phyloP scores from a whole-genome alignment of 2,329 filamentous ascomycete genomes.

The Macrophomina pseudophaseolina region DNA sequence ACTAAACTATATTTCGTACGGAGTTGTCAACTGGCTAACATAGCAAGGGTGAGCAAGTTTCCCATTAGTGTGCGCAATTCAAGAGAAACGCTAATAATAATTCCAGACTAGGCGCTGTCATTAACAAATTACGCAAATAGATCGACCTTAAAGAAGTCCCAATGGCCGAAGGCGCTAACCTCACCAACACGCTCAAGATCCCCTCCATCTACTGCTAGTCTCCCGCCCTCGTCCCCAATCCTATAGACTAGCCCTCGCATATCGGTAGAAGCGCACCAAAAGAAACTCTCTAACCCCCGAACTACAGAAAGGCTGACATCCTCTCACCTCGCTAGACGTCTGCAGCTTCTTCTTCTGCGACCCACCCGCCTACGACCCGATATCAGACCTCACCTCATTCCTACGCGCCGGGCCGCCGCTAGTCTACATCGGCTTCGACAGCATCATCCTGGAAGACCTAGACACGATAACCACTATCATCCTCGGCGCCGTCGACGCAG shows the following conservation, averaged over 20 bases:
- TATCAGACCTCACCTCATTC: conserved; percentile 49
- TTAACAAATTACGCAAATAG: conserved; percentile 49
- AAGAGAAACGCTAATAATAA: conserved; percentile 27
- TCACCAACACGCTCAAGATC: conserved; percentile 44
- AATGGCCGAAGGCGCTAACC: conserved; percentile 42
- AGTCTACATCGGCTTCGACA: conserved; percentile 63
- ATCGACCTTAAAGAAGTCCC: conserved; percentile 50
- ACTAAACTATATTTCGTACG: conserved; percentile 54
- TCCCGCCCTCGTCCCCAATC: conserved; percentile 48
- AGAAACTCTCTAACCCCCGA: too few species aligned
- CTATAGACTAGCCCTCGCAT: conserved; percentile 47
- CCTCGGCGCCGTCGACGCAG: conserved; percentile 51
- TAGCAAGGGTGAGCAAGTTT: conserved; percentile 54
- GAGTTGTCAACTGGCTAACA: conserved; percentile 55
- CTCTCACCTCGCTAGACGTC: conserved; percentile 28
- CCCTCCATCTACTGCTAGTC: conserved; percentile 56
- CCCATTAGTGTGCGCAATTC: too few species aligned
- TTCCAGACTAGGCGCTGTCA: conserved; percentile 49
- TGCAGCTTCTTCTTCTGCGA: conserved; percentile 55
- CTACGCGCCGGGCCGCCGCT: conserved; percentile 55
- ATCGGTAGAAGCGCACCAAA: conserved; percentile 40
- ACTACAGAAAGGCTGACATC: too few species aligned
- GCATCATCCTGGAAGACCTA: conserved; percentile 60
- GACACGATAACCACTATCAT: conserved; percentile 51
- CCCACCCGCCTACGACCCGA: conserved; percentile 45